Conservation (phyloP, 1,284 basidiomycete genomes). For the Ceratobasidium sp. region DNA sequence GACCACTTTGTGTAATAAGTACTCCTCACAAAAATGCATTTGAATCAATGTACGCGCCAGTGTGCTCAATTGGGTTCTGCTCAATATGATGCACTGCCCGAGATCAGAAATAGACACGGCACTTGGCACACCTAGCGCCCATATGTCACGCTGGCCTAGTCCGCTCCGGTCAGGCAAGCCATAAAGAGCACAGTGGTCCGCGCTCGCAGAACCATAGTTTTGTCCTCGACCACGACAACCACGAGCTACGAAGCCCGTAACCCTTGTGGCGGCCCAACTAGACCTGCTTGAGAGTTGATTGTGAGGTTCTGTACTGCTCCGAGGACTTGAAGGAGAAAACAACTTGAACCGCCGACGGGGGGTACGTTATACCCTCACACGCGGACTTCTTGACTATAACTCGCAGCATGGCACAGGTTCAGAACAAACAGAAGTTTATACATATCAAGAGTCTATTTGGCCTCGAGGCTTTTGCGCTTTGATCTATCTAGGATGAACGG, state of each 20-base stretch:
- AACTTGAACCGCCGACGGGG: neutral
- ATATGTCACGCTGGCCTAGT: neutral
- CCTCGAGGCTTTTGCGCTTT: neutral
- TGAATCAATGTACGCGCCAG: neutral
- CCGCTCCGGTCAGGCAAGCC: neutral
- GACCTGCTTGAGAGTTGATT: neutral
- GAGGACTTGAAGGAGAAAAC: slow-evolving; percentile 4
- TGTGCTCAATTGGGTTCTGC: too few relatives aligned
- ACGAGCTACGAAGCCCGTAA: neutral
- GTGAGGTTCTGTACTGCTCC: neutral
- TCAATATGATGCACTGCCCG: neutral
- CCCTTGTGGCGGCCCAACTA: neutral
- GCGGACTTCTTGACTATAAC: neutral
- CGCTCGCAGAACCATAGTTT: neutral
- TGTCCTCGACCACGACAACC: neutral
- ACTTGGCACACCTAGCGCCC: neutral
- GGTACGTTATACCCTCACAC: neutral
- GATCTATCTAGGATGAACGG: slow-evolving; percentile 1
- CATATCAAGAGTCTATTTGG: neutral
- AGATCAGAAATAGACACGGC: neutral
- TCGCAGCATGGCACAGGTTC: neutral
- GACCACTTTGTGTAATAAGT: neutral
- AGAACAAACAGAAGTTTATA: neutral
- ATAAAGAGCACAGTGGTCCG: neutral
- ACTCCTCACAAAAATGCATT: neutral